Conservation (phyloP, 1,284 basidiomycete species). For the Fomitopsis betulina region DNA sequence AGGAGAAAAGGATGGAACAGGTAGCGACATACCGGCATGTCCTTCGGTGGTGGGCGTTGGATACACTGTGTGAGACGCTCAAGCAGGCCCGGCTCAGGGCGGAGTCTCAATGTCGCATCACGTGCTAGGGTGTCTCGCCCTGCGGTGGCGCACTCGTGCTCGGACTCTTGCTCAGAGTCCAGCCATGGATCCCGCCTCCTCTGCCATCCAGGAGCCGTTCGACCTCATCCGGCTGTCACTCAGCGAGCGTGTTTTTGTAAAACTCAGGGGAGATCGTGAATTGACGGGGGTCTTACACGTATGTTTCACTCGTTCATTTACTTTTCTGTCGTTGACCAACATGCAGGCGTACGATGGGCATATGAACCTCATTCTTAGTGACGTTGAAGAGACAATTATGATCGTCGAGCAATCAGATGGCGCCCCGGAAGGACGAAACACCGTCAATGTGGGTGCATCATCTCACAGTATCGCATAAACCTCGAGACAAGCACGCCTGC, state of each 20-base stretch:
- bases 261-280: constrained; percentile 93
- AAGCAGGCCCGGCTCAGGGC: constrained; percentile 12
- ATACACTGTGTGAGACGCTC: background rate
- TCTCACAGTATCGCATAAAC: background rate
- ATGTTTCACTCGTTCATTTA: constrained; percentile 1
- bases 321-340: constrained; percentile 3
- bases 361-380: constrained; percentile 98
- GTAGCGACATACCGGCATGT: constrained; percentile 47
- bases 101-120: constrained; percentile 16
- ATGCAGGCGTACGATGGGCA: constrained; percentile 96
- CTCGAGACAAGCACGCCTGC: background rate
- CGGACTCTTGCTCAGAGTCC: background rate
- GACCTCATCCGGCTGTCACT: constrained; percentile 95
- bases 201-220: constrained; percentile 93
- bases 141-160: background rate
- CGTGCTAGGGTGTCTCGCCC: background rate
- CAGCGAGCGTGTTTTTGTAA: constrained; percentile 95
- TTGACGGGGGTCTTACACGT: constrained; percentile 93
- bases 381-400: constrained; percentile 96
- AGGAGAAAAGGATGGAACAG: background rate
- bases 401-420: constrained; percentile 74
- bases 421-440: constrained; percentile 41
- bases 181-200: constrained; percentile 66
- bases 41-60: constrained; percentile 11
- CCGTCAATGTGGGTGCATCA: constrained; percentile 53